phyloP scores from a whole-genome alignment of 2,329 filamentous ascomycete species.

The Trichoderma citrinoviride region DNA sequence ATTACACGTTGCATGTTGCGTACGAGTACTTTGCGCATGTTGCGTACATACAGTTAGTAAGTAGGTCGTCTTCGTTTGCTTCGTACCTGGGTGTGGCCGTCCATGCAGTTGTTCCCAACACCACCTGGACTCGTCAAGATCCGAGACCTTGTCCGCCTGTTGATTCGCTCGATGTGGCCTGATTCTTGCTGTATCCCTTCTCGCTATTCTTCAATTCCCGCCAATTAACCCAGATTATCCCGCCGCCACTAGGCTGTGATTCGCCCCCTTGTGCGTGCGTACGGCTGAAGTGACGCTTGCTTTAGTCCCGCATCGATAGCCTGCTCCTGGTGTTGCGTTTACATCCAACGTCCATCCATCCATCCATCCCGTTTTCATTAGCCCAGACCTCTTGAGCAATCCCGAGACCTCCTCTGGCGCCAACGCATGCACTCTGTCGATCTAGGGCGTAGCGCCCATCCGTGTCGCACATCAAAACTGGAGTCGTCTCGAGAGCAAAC shows the following conservation, averaged over 20 bases:
- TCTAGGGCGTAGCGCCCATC: conserved; percentile 18
- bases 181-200: background rate
- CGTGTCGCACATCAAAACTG: conserved; percentile 19
- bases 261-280: conserved; percentile 4
- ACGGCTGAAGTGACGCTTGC: conserved; percentile 12
- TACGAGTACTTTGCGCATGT: no score
- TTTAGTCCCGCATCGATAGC: conserved; percentile 12
- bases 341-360: background rate
- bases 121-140: background rate
- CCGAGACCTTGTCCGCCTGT: background rate
- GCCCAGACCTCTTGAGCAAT: conserved; percentile 5
- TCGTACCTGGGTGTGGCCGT: background rate
- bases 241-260: conserved; percentile 2
- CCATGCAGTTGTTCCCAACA: background rate
- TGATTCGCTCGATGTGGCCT: conserved; percentile 16
- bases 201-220: background rate
- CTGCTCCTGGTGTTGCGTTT: background rate
- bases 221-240: conserved; percentile 4
- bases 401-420: conserved; percentile 17
- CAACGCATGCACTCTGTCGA: conserved; percentile 20
- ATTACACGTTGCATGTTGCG: background rate
- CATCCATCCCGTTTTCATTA: conserved; percentile 10
- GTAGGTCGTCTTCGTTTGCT: no score
- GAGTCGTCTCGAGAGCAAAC: conserved; percentile 2
- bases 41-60: no score